A percentile compares a stretch with the other conserved stretches of the same genome.
These are phyloP conservation scores for Aspergillus udagawae DNA, from an alignment of 2,329 filamentous ascomycete species.

Conservation along the genomic window DNA sequence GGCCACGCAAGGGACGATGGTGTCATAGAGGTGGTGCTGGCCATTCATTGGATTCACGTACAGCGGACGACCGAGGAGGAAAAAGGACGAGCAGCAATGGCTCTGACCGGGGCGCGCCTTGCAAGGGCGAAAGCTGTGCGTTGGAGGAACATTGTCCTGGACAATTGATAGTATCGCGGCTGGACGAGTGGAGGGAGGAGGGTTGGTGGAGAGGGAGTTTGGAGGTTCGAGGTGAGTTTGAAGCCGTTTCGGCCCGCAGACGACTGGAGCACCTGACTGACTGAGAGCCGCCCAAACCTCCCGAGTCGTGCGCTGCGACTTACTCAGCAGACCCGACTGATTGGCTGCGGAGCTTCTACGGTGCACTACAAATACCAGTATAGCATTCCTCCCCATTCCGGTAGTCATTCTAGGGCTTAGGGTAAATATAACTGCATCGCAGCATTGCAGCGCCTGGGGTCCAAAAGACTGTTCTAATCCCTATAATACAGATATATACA, in stretches of 20 bases:
- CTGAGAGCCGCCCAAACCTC: neutral
- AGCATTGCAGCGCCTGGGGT: too few relatives aligned
- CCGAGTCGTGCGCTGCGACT: constrained; percentile 6
- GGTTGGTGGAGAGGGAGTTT: constrained; percentile 28
- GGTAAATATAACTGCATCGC: neutral
- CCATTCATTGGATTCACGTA: constrained; percentile 35
- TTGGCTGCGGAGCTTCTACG: constrained; percentile 21
- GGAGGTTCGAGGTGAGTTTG: constrained; percentile 37
- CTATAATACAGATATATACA: neutral
- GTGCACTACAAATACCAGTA: constrained; percentile 6
- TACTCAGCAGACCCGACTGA: constrained; percentile 23
- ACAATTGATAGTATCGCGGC: constrained; percentile 17
- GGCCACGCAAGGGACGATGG: constrained; percentile 5
- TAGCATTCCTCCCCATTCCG: constrained; percentile 15
- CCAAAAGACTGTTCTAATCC: neutral
- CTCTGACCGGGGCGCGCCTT: constrained; percentile 42
- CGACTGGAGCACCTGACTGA: constrained; percentile 3
- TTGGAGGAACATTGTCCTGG: constrained; percentile 45
- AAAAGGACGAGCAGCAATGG: constrained; percentile 43
- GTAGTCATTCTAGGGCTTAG: constrained; percentile 16
- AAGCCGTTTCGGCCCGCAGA: constrained; percentile 36
- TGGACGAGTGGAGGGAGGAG: constrained; percentile 21
- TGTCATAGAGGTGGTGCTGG: constrained; percentile 6
- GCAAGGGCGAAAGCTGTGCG: constrained; percentile 45
- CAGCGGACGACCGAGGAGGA: constrained; percentile 43